Conservation (phyloP, 495 filamentous ascomycete species). For the Neurospora sp. region DNA sequence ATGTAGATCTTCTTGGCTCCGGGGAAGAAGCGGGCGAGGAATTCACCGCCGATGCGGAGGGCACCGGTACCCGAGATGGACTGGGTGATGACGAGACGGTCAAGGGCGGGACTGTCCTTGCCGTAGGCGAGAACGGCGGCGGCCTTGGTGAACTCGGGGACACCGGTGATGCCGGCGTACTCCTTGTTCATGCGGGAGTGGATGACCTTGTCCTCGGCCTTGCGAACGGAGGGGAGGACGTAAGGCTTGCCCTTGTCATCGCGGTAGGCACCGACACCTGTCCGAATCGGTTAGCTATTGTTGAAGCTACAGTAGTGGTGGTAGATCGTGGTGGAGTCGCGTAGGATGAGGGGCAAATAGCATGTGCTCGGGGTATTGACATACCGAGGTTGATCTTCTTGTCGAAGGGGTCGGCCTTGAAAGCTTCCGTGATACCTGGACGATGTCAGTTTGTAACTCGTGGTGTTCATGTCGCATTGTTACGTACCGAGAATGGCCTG, state of each 20-base stretch:
- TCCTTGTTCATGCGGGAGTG: slow-evolving; percentile 79
- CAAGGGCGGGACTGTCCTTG: slow-evolving; percentile 60
- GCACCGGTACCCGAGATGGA: slow-evolving; percentile 97
- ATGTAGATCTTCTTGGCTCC: slow-evolving; percentile 89
- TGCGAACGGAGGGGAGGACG: slow-evolving; percentile 84
- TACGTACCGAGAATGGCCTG: slow-evolving; percentile 69
- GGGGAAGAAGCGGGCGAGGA: slow-evolving; percentile 84
- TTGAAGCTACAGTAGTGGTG: neutral
- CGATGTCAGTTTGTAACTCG: slow-evolving; percentile 7
- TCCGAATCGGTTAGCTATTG: neutral
- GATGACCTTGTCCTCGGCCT: slow-evolving; percentile 82
- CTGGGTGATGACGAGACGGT: slow-evolving; percentile 86
- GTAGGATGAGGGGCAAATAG: neutral
- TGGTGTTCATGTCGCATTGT: neutral
- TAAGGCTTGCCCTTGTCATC: slow-evolving; percentile 96
- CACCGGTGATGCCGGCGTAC: slow-evolving; percentile 94
- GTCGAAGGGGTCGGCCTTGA: slow-evolving; percentile 86
- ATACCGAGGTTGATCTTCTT: slow-evolving; percentile 96
- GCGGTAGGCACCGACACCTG: slow-evolving; percentile 73
- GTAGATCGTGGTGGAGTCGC: neutral
- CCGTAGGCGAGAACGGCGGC: slow-evolving; percentile 89
- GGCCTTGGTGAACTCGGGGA: slow-evolving; percentile 85
- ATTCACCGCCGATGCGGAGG: slow-evolving; percentile 86
- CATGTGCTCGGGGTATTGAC: slow-evolving; percentile 16
- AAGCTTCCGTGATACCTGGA: slow-evolving; percentile 91